Evolutionary conservation across 495 filamentous ascomycete species (phyloP), one percentile per base, ranked within the genome.

Genomic region (Collariella sp.): DNA sequence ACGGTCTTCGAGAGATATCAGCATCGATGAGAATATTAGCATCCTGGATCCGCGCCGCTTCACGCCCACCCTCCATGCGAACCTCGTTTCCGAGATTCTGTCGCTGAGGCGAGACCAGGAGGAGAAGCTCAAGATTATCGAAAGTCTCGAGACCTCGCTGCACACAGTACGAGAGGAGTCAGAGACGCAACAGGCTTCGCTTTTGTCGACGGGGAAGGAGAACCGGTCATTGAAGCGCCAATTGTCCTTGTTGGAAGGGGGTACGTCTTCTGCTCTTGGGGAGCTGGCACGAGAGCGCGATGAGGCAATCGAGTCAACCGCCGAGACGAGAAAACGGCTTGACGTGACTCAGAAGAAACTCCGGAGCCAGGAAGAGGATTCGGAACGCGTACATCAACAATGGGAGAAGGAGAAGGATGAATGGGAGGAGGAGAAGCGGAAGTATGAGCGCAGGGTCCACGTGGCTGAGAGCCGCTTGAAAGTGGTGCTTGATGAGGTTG

Each of bases 11-110:
- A 80, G 81, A 55, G 76, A 85, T 60, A 64, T 76, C 23, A 67
- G 70, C 11, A 81, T 78, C 54, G 84, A 91, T 50, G 86, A 94
- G 50, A 82, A 74, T 54, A 79, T 91, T 42, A 87, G 87, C 18
- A 81, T 88, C 16, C 74, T 95, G 19, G 91, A 97, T 62, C 87
- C 93, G 6, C 82, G 90, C 47, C 79, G 91, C 18, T 96, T 99
- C 61, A 97, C 93, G 5, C 93, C 93, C 4, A 96, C 90, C 2
- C 77, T 97, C 18, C 94, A 96, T 71, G 93, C 93, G 13, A 96
- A 87, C 42, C 77, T 98, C 7, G 91, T 98, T 6, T 89, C 91
- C 0, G 91, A 98, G 67, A 98, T 98, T 55, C 78, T 97, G 22
- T 81, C 83, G 1, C 69, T 99, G 41, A 82, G 89, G 4, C 77